Base-by-base conservation (phyloP, 2,329 filamentous ascomycete genomes). In the Pochonia chlamydosporia region DNA sequence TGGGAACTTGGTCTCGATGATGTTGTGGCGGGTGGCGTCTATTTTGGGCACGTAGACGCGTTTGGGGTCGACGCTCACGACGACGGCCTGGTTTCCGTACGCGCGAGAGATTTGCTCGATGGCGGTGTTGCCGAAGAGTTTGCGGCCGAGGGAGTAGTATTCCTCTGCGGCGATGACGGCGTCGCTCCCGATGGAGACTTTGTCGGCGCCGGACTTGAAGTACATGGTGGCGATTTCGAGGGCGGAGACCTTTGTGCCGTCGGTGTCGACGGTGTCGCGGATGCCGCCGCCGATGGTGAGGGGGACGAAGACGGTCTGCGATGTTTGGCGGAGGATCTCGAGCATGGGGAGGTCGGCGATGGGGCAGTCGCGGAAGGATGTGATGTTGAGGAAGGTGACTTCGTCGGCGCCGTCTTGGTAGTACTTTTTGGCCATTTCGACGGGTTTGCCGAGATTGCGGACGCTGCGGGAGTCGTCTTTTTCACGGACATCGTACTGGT, bases 341-440 rank as follows among this genome's bases (percentile, higher is more conserved):
- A 99, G 82, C 93, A 99, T 99, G 7, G 93, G 93, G 3, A 91
- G 74, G 69, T 99, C 93, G 54, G 85, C 88, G 11, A 97, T 70
- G 7, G 93, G 93, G 55, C 90, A 95, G 72, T 97, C 93, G 52
- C 93, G 85, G 79, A 99, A 99, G 18, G 87, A 93, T 1, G 92
- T 99, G 63, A 99, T 99, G 76, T 99, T 99, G 56, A 99, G 78
- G 68, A 99, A 99, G 1, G 92, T 96, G 47, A 99, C 81, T 69
- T 99, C 93, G 67, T 99, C 93, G 11, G 93, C 91, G 50, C 93
- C 93, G 69, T 96, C 89, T 61, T 95, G 85, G 73, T 97, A 99
- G 74, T 99, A 99, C 60, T 81, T 83, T 67, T 82, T 82, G 8
- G 93, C 93, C 80, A 99, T 87, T 54, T 96, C 90, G 42, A 99